Conservation (phyloP, 352 stramenopile species). For the Achlya hypogyna region DNA sequence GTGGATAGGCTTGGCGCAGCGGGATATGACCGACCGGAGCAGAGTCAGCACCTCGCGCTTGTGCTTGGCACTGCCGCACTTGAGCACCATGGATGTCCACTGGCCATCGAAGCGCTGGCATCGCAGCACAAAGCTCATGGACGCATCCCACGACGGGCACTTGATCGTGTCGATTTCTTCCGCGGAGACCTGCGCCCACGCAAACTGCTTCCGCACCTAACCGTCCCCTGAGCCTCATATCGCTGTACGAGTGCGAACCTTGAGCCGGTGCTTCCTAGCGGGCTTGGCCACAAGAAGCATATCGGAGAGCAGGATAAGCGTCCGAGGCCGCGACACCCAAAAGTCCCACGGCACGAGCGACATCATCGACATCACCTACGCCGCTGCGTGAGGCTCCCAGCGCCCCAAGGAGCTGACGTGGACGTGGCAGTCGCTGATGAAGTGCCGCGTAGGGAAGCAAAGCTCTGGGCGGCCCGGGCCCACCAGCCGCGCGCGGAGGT, state of each 20-base stretch:
- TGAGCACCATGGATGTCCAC: background rate
- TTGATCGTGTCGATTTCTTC: background rate
- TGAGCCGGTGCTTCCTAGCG: slow-evolving; percentile 31
- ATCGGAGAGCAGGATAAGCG: slow-evolving; percentile 54
- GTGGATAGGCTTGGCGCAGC: background rate
- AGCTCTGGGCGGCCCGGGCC: slow-evolving; percentile 31
- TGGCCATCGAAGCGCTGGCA: background rate
- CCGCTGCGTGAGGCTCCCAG: background rate
- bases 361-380: slow-evolving; percentile 2
- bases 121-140: background rate
- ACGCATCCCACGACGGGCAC: background rate
- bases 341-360: slow-evolving; percentile 8
- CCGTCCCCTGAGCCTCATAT: background rate
- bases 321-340: slow-evolving; percentile 24
- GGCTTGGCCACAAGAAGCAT: slow-evolving; percentile 53
- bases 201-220: slow-evolving; percentile 1
- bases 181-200: background rate
- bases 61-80: background rate
- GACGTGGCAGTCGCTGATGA: slow-evolving; percentile 34
- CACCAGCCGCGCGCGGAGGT: slow-evolving; percentile 36
- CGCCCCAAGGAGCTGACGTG: slow-evolving; percentile 28
- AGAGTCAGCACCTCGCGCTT: background rate
- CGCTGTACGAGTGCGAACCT: slow-evolving; percentile 20
- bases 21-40: background rate
- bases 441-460: slow-evolving; percentile 36